A percentile compares a stretch with the other conserved stretches of the same genome.
Conservation (phyloP, 2,329 filamentous ascomycete genomes). For the Aspergillus sp. region DNA sequence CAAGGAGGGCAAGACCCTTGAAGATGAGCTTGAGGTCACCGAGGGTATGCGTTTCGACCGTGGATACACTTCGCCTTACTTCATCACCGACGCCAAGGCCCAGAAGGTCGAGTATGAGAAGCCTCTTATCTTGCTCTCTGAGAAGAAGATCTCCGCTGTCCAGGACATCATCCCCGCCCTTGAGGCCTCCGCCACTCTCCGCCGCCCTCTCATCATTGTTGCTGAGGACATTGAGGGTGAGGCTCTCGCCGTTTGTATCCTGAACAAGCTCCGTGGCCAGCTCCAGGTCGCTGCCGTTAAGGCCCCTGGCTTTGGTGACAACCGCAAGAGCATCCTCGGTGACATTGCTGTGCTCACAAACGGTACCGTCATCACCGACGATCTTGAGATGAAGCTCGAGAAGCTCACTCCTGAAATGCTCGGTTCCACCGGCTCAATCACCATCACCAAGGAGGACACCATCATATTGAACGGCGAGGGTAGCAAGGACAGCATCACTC, state of each 20-base stretch:
- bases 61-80: constrained; percentile 97
- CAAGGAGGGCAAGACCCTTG: constrained; percentile 98
- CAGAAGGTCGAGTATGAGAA: constrained; percentile 99
- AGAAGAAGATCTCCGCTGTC: constrained; percentile 99
- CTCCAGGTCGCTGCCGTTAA: constrained; percentile 98
- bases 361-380: constrained; percentile 93
- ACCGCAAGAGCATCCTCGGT: constrained; percentile 98
- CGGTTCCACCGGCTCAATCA: constrained; percentile 94
- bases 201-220: constrained; percentile 94
- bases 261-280: constrained; percentile 99
- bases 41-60: constrained; percentile 99
- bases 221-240: constrained; percentile 99
- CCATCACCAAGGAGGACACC: constrained; percentile 99
- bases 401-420: constrained; percentile 95
- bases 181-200: constrained; percentile 90
- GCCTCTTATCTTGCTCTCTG: constrained; percentile 92
- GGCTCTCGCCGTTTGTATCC: constrained; percentile 95
- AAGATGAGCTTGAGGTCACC: constrained; percentile 95
- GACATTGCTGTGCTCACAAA: constrained; percentile 94
- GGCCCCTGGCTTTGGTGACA: constrained; percentile 98
- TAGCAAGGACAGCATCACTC: constrained; percentile 82
- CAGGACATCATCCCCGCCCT: constrained; percentile 98
- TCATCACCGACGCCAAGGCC: constrained; percentile 98
- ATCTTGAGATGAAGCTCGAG: constrained; percentile 98
- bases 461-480: constrained; percentile 97